phyloP scores from a whole-genome alignment of 2,329 filamentous ascomycete species.

The Epichloe hybrida region DNA sequence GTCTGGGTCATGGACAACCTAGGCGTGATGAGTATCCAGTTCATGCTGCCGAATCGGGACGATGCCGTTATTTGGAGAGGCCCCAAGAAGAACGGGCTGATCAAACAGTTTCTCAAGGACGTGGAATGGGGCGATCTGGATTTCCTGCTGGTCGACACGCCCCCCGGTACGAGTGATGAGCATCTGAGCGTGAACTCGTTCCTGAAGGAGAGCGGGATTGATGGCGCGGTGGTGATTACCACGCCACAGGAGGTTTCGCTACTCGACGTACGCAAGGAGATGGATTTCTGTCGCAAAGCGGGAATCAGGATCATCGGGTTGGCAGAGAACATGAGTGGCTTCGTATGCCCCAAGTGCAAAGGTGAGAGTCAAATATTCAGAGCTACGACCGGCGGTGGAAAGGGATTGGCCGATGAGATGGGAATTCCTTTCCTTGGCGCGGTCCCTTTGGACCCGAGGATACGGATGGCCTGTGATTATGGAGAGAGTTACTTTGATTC shows the following conservation, averaged over 20 bases:
- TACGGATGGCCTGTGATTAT: conserved; percentile 93
- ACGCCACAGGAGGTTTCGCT: conserved; percentile 91
- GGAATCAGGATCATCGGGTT: conserved; percentile 78
- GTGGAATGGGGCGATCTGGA: conserved; percentile 96
- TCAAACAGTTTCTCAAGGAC: conserved; percentile 96
- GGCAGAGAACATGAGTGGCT: conserved; percentile 96
- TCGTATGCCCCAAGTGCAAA: conserved; percentile 87
- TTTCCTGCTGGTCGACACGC: conserved; percentile 86
- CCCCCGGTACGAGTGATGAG: conserved; percentile 94
- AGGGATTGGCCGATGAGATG: conserved; percentile 70
- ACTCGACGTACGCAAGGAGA: conserved; percentile 89
- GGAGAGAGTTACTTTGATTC: conserved; percentile 95
- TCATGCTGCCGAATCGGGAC: conserved; percentile 88
- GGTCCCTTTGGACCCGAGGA: conserved; percentile 83
- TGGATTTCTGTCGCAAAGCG: conserved; percentile 93
- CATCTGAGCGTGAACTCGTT: conserved; percentile 89
- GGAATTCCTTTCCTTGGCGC: conserved; percentile 77
- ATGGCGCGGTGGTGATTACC: conserved; percentile 84
- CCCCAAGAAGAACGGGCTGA: conserved; percentile 95
- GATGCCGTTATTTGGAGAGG: conserved; percentile 96
- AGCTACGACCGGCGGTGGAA: conserved; percentile 79
- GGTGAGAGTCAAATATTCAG: conserved; percentile 76
- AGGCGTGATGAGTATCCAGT: conserved; percentile 94
- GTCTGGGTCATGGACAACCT: conserved; percentile 94
- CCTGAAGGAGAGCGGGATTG: conserved; percentile 79